Conservation (phyloP, 2,329 filamentous ascomycete species). For the Colletotrichum paranaense region DNA sequence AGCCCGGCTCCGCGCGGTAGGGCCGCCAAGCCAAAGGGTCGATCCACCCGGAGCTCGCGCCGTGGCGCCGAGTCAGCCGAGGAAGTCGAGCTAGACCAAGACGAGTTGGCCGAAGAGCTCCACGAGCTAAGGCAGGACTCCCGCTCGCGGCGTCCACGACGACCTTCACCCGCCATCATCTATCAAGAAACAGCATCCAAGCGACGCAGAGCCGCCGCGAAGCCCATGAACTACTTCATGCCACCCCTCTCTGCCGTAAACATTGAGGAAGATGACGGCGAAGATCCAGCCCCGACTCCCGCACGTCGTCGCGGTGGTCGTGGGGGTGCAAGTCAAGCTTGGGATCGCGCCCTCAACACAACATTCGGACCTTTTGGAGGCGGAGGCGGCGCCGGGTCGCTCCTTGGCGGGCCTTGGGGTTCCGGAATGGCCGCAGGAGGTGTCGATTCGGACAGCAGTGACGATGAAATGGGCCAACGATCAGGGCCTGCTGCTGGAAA, state of each 20-base stretch:
- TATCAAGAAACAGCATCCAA: slow-evolving; percentile 66
- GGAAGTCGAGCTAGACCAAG: slow-evolving; percentile 68
- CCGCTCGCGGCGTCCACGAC: slow-evolving; percentile 60
- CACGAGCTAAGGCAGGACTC: slow-evolving; percentile 70
- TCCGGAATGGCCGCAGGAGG: slow-evolving; percentile 76
- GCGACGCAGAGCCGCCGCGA: slow-evolving; percentile 66
- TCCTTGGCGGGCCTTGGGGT: slow-evolving; percentile 81
- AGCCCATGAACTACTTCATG: slow-evolving; percentile 87
- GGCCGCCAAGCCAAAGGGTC: slow-evolving; percentile 50
- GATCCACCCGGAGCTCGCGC: slow-evolving; percentile 60
- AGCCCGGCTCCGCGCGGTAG: slow-evolving; percentile 64
- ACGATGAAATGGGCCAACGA: slow-evolving; percentile 84
- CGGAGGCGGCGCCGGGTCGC: slow-evolving; percentile 73
- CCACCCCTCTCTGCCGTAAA: slow-evolving; percentile 72
- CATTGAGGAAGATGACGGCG: slow-evolving; percentile 80
- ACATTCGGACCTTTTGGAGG: slow-evolving; percentile 95
- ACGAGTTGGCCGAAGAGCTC: slow-evolving; percentile 75
- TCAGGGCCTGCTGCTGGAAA: slow-evolving; percentile 58
- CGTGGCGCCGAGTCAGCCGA: slow-evolving; percentile 64
- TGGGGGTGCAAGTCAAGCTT: slow-evolving; percentile 67
- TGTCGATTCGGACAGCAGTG: slow-evolving; percentile 94
- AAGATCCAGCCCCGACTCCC: slow-evolving; percentile 74
- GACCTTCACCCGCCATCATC: slow-evolving; percentile 67
- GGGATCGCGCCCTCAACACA: slow-evolving; percentile 87
- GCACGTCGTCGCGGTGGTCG: slow-evolving; percentile 75